Evolutionary conservation across 2,329 filamentous ascomycete species (phyloP).

Genomic region (Microcyclosporella mali): DNA sequence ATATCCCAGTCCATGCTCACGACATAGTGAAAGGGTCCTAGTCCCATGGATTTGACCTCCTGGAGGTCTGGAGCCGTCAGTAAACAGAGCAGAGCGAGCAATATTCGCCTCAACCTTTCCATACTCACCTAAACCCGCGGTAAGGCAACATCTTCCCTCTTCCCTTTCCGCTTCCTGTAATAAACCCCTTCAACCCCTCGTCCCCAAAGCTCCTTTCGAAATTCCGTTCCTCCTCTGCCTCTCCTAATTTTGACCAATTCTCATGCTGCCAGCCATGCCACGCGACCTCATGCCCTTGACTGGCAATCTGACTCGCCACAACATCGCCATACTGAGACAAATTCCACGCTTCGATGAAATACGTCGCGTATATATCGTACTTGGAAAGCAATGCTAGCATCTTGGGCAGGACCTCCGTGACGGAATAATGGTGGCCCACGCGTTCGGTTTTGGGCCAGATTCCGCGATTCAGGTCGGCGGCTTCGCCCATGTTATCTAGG

Average conservation of each 20-base stretch:
- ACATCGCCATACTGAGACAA: constrained; percentile 21
- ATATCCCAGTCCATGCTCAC: constrained; percentile 27
- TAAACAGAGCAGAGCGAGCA: no score
- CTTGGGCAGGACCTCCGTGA: constrained; percentile 25
- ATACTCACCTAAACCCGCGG: constrained; percentile 22
- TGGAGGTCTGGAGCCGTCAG: constrained; percentile 15
- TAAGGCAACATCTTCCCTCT: constrained; percentile 17
- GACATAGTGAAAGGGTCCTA: constrained; percentile 27
- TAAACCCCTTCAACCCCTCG: constrained; percentile 19
- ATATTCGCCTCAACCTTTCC: no score
- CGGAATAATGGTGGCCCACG: constrained; percentile 27
- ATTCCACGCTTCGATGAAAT: constrained; percentile 33
- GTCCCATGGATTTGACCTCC: constrained; percentile 28
- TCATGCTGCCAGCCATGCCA: constrained; percentile 33
- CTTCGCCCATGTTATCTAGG: constrained; percentile 33
- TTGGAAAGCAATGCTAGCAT: constrained; percentile 24
- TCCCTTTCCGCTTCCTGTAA: constrained; percentile 5
- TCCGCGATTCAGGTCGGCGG: constrained; percentile 28
- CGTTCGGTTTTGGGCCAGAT: constrained; percentile 25
- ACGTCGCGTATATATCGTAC: constrained; percentile 27
- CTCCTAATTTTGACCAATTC: constrained; percentile 27
- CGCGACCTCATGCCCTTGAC: constrained; percentile 27
- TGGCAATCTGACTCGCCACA: constrained; percentile 19
- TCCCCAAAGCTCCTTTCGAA: constrained; percentile 26
- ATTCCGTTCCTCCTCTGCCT: constrained; percentile 21